phyloP scores from a whole-genome alignment of 192 early-diverging fungal genomes.

The Coemansia sp. region DNA sequence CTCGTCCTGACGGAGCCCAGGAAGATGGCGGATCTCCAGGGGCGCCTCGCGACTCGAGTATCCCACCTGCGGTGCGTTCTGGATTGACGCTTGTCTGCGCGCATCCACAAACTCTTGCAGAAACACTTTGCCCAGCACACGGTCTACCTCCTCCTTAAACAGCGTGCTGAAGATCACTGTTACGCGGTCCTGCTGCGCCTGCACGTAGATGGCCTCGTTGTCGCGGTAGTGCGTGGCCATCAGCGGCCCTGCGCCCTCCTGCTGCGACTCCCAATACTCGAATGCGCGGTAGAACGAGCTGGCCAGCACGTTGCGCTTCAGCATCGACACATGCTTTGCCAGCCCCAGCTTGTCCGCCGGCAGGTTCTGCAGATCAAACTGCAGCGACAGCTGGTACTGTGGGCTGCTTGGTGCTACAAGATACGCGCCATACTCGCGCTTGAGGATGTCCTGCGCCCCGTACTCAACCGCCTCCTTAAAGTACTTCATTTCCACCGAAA shows the following conservation, averaged over 20 bases:
- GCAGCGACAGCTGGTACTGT: conserved; percentile 80
- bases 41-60: conserved; percentile 93
- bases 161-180: conserved; percentile 96
- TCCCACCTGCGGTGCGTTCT: conserved; percentile 96
- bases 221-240: conserved; percentile 96
- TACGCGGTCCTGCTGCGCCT: conserved; percentile 88
- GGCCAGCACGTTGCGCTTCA: conserved; percentile 95
- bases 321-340: conserved; percentile 78
- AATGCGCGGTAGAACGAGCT: conserved; percentile 94
- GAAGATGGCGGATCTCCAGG: conserved; percentile 83
- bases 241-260: conserved; percentile 69
- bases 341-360: conserved; percentile 74
- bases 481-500: conserved; percentile 88
- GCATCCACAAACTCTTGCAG: conserved; percentile 99
- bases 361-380: conserved; percentile 77
- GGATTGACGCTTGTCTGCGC: conserved; percentile 82
- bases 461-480: conserved; percentile 75
- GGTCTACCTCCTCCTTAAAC: conserved; percentile 98
- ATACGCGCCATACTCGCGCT: conserved; percentile 78
- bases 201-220: conserved; percentile 91
- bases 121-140: conserved; percentile 94
- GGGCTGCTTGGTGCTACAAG: conserved; percentile 60
- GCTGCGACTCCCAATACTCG: conserved; percentile 74
- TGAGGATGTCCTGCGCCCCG: conserved; percentile 83
- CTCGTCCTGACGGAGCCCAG: conserved; percentile 74